Conservation (phyloP, 192 early-diverging fungal species). For the Chytriomyces hyalinus region DNA sequence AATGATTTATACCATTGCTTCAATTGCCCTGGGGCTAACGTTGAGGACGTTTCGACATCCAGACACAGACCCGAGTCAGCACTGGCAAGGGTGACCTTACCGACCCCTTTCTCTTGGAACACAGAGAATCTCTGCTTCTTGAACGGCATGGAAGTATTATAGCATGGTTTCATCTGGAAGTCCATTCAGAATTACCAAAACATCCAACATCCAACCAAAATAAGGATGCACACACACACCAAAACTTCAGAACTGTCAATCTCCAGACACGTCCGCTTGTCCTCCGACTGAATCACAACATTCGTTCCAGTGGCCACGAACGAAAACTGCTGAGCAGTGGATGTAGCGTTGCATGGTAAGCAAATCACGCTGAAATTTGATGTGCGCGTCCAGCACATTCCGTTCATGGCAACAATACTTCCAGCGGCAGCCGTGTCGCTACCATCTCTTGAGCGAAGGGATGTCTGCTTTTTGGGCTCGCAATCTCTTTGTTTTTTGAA, state of each 20-base stretch:
- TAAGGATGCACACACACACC: not conserved
- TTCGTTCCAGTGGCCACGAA: not conserved
- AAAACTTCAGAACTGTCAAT: not conserved
- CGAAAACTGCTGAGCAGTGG: not conserved
- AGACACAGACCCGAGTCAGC: slow-evolving; percentile 17
- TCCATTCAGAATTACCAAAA: not conserved
- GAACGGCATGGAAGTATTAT: not conserved
- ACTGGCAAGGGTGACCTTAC: slow-evolving; percentile 2
- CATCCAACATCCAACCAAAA: not conserved
- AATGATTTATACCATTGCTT: slow-evolving; percentile 21
- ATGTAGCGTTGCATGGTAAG: not conserved
- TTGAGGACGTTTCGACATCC: slow-evolving; percentile 11
- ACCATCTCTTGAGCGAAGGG: not conserved
- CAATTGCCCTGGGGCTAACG: not conserved
- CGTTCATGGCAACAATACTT: not conserved
- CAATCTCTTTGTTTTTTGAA: not conserved
- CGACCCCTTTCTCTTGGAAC: not conserved
- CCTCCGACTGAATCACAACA: not conserved
- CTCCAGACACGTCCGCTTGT: not conserved
- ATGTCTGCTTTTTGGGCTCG: not conserved
- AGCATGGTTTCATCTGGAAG: slow-evolving; percentile 18
- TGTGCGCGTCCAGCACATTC: not conserved
- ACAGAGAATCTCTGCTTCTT: slow-evolving; percentile 17
- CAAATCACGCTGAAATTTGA: not conserved
- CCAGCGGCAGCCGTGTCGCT: not conserved